phyloP scores from a whole-genome alignment of 257 asterid species.

The Petunia secreta region DNA sequence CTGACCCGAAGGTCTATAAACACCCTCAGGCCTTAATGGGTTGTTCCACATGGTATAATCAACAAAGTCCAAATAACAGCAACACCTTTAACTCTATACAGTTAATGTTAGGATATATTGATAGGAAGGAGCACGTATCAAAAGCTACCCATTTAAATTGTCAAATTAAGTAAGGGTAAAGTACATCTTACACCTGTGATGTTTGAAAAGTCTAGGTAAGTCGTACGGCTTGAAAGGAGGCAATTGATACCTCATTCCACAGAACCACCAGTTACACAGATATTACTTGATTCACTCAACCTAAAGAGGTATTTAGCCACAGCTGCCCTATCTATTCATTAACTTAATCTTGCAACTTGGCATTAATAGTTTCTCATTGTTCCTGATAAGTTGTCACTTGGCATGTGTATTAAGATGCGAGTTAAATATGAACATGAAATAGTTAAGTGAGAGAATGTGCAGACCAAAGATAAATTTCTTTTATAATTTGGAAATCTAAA shows the following conservation, averaged over 20 bases:
- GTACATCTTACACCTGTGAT: neutral
- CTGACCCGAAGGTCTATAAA: neutral
- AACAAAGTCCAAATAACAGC: neutral
- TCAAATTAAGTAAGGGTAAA: neutral
- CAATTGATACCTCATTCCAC: neutral
- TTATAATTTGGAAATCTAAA: neutral
- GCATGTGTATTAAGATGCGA: constrained; percentile 1
- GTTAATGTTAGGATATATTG: neutral
- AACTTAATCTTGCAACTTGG: neutral
- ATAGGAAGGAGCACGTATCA: neutral
- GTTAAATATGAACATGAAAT: neutral
- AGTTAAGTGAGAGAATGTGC: neutral
- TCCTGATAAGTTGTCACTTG: neutral
- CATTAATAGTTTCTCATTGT: neutral
- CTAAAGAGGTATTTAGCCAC: neutral
- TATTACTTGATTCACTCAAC: neutral
- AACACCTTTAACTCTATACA: neutral
- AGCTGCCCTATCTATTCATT: neutral
- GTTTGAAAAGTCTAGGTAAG: neutral
- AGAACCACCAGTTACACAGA: constrained; percentile 5
- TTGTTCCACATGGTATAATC: neutral
- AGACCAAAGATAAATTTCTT: neutral
- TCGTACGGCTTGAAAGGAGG: neutral
- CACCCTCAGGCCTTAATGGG: neutral
- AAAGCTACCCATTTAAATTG: neutral